Percentiles rank a stretch among this genome's conserved stretches.
These are phyloP conservation scores for Umbilicaria muhlenbergii DNA, from an alignment of 495 filamentous ascomycete genomes.

Conservation along the genomic window DNA sequence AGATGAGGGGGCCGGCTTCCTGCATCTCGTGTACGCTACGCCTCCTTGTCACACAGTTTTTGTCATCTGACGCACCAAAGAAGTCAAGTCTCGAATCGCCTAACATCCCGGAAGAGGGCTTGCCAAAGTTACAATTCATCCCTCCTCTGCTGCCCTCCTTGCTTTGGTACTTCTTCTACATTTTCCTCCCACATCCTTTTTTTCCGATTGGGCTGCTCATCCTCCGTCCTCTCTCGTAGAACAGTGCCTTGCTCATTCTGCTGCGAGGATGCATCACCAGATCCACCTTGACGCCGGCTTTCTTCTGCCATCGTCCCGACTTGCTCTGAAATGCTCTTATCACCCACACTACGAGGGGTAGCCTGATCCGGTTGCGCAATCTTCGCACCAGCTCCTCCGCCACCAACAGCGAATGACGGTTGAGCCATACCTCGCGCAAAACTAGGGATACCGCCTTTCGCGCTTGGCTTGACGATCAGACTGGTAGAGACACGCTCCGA, in stretches of 20 bases:
- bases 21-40: too few relatives aligned
- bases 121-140: slow-evolving; percentile 36
- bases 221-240: slow-evolving; percentile 27
- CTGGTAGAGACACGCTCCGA: slow-evolving; percentile 24
- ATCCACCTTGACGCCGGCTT: slow-evolving; percentile 7
- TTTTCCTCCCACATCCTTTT: slow-evolving; percentile 71
- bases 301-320: slow-evolving; percentile 40
- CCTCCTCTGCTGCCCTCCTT: slow-evolving; percentile 7
- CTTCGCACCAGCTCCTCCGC: slow-evolving; percentile 21
- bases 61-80: too few relatives aligned
- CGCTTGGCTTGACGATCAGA: slow-evolving; percentile 25
- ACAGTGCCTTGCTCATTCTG: slow-evolving; percentile 12
- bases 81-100: too few relatives aligned
- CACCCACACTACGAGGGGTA: slow-evolving; percentile 7
- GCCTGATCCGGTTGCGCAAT: slow-evolving; percentile 8
- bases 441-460: slow-evolving; percentile 19
- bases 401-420: slow-evolving; percentile 21
- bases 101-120: too few relatives aligned
- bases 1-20: too few relatives aligned
- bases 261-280: neutral
- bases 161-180: slow-evolving; percentile 19
- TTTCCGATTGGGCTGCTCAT: slow-evolving; percentile 49
- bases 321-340: slow-evolving; percentile 32
- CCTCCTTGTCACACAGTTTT: too few relatives aligned
- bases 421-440: slow-evolving; percentile 11